These are phyloP conservation scores for Pichia sp. DNA, from an alignment of 1,139 yeast genomes.

Conservation along the genomic window DNA sequence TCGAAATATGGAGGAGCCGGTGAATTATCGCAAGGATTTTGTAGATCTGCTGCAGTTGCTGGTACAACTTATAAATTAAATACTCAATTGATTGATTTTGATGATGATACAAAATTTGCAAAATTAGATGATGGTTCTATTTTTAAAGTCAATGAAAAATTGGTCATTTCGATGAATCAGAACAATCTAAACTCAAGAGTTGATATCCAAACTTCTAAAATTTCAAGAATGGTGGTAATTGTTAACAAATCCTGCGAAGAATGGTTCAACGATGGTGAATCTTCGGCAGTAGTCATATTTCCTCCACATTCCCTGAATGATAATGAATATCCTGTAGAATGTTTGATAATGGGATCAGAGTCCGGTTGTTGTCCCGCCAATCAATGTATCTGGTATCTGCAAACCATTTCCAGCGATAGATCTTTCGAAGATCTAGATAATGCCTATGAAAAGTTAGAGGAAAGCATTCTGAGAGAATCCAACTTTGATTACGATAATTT, in stretches of 20 bases:
- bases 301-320: constrained; percentile 78
- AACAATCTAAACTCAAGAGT: constrained; percentile 27
- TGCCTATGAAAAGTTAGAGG: constrained; percentile 75
- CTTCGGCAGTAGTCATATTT: constrained; percentile 82
- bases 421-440: constrained; percentile 75
- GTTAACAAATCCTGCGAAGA: constrained; percentile 84
- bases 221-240: constrained; percentile 71
- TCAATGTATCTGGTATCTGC: constrained; percentile 84
- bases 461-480: constrained; percentile 71
- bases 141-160: constrained; percentile 67
- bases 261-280: constrained; percentile 84
- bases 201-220: constrained; percentile 35
- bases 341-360: constrained; percentile 79
- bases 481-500: constrained; percentile 46
- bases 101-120: constrained; percentile 59
- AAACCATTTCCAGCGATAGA: constrained; percentile 51
- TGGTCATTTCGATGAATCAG: constrained; percentile 67
- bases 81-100: constrained; percentile 55
- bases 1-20: constrained; percentile 97
- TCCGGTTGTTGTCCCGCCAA: constrained; percentile 86
- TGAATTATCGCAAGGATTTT: constrained; percentile 92
- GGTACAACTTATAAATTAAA: constrained; percentile 89
- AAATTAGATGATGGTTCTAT: constrained; percentile 69
- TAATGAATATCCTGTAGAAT: constrained; percentile 74
- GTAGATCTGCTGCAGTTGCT: constrained; percentile 97